These are phyloP conservation scores for Pythium rhizo-oryzae DNA, from an alignment of 352 stramenopile genomes.

Conservation along the genomic window DNA sequence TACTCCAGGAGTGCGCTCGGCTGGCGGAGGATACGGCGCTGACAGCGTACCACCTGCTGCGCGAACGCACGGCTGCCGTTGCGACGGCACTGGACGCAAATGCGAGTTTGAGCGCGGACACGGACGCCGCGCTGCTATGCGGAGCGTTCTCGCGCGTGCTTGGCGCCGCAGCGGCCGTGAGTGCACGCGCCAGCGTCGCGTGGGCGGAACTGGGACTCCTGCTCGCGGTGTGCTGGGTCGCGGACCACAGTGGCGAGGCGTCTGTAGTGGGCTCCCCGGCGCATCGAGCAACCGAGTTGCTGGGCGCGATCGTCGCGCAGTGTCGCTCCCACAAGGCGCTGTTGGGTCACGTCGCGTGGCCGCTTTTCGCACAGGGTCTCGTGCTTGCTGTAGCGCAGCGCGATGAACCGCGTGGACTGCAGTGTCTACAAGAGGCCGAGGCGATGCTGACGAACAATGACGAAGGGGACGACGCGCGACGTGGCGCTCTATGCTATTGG, in stretches of 20 bases:
- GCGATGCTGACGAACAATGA: not conserved
- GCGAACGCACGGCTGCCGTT: not conserved
- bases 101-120: not conserved
- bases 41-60: conserved; percentile 12
- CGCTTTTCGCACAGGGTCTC: conserved; percentile 52
- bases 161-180: conserved; percentile 4
- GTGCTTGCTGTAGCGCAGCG: conserved; percentile 33
- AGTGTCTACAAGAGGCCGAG: conserved; percentile 32
- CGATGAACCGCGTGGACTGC: conserved; percentile 34
- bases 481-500: conserved; percentile 56
- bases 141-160: conserved; percentile 29
- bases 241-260: conserved; percentile 28
- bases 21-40: conserved; percentile 17
- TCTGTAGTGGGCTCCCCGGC: not conserved
- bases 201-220: conserved; percentile 35
- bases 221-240: conserved; percentile 36
- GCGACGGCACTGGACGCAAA: not conserved
- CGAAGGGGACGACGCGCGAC: not conserved
- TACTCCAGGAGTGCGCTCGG: conserved; percentile 12
- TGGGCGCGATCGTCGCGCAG: conserved; percentile 27
- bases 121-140: conserved; percentile 24
- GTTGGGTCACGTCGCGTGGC: conserved; percentile 23
- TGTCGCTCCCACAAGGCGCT: conserved; percentile 20
- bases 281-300: conserved; percentile 29
- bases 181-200: conserved; percentile 1